Evolutionary conservation across 495 filamentous ascomycete genomes (phyloP), one percentile per base, ranked within the genome.

Genomic region (Recurvomyces mirabilis): DNA sequence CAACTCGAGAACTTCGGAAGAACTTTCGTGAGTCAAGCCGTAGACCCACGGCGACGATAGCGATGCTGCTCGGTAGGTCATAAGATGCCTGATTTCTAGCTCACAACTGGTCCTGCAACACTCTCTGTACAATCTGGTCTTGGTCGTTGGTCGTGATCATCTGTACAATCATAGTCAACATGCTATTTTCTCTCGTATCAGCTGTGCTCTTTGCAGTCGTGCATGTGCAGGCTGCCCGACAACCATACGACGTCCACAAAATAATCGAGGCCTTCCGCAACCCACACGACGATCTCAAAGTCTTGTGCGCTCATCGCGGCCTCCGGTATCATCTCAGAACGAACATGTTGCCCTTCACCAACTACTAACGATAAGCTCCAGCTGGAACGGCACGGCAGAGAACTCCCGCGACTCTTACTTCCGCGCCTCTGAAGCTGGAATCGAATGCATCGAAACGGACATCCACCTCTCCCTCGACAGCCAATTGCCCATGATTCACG

Each of bases 371-470:
- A n/a, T n/a, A n/a, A n/a, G n/a, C n/a, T n/a, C 28, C 23, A 40
- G 37, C 10, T 40, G 37, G 37, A 40, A 40, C 15, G 37, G 37
- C 20, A 40, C 37, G 2, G 3, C 37, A 2, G 37, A 40, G 37
- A 40, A 40, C 17, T 40, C 37, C 14, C 24, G 37, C 24, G 37
- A 40, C 37, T 40, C 37, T 13, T 40, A 40, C 19, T 40, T 40
- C 37, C 20, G 37, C 10, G 37, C 37, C 23, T 25, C 21, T 5
- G 37, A 40, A 15, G 37, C 37, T 2, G 37, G 37, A 13, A 40
- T 40, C 37, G 37, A 40, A 14, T 40, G 37, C 37, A 40, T 40
- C 20, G 37, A 40, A 17, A 40, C 37, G 37, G 37, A 40, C 20
- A 40, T 40, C 23, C 37, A 28, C 23, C 21, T 40, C 24, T 25